A percentile compares a stretch with the other conserved stretches of the same genome.
phyloP scores from a whole-genome alignment of 345 rosid genomes.

The Balakata baccata region DNA sequence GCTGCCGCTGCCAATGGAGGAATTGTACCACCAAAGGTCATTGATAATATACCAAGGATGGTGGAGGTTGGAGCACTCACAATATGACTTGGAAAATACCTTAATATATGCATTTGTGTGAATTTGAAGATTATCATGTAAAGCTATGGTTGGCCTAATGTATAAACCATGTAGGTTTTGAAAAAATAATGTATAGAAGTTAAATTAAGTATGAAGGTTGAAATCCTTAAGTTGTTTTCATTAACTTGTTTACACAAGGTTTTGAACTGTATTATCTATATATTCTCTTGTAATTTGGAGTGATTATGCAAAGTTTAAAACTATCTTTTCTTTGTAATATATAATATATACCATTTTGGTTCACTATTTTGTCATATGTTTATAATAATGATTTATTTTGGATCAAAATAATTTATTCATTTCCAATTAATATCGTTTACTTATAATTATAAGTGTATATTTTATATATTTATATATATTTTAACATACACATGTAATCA shows the following conservation, averaged over 20 bases:
- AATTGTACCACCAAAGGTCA: conserved; percentile 36
- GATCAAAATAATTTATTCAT: too few relatives aligned
- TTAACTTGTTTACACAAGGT: background rate
- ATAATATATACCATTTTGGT: too few relatives aligned
- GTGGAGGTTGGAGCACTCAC: conserved; percentile 48
- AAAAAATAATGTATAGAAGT: background rate
- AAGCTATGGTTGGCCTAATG: conserved; percentile 1
- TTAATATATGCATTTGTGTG: background rate
- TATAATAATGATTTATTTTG: too few relatives aligned
- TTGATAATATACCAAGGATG: conserved; percentile 41
- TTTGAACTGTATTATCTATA: too few relatives aligned
- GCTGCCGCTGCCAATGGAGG: conserved; percentile 19
- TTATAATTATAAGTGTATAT: too few relatives aligned
- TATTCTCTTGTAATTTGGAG: too few relatives aligned
- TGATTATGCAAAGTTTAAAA: too few relatives aligned
- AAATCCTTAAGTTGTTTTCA: background rate
- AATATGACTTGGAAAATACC: conserved; percentile 24
- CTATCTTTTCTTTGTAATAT: too few relatives aligned
- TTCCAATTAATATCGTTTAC: too few relatives aligned
- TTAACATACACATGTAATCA: too few relatives aligned
- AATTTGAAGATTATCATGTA: background rate
- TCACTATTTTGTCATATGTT: too few relatives aligned
- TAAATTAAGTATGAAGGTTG: background rate
- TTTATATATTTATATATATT: too few relatives aligned
- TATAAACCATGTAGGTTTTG: background rate